Evolutionary conservation across 129 eudicot species (phyloP), one percentile per base, ranked within the genome.

Genomic region (Sambucus nigra): DNA sequence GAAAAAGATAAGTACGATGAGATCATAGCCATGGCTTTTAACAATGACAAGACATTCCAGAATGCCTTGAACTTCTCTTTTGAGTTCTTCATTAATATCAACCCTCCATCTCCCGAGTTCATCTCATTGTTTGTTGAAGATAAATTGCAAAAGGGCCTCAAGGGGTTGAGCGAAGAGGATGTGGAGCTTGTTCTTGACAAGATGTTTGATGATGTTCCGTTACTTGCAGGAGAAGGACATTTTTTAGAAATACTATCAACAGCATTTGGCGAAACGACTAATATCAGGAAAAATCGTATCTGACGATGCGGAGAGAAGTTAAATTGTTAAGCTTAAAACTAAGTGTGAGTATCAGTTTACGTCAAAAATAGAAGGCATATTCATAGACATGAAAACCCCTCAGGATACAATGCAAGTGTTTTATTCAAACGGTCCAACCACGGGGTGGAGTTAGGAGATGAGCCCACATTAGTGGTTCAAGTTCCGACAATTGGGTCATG

Each of bases 291-390:
- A n/a, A n/a, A n/a, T n/a, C n/a, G n/a, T n/a, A n/a, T n/a, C n/a
- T n/a, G n/a, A n/a, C n/a, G n/a, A n/a, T n/a, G n/a, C n/a, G n/a
- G n/a, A n/a, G n/a, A n/a, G 94, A 84, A 46, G 87, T 79, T 51
- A 84, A 84, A 18, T 65, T 84, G 24, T 70, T n/a, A n/a, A n/a
- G n/a, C n/a, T n/a, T n/a, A n/a, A n/a, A n/a, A n/a, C n/a, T n/a
- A n/a, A n/a, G 50, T 83, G 94, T 69, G 94, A 87, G 13, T 83
- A 79, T 52, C 94, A 83, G 57, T 83, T 78, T 46, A 83, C 94
- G 20, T 83, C 87, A 14, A 83, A 83, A 60, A 57, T 83, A 9
- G 94, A 83, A 53, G 94, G 87, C 33, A 83, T 83, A 87, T 79
- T 83, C 50, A 75, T 79, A 0, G 84, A 83, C 68, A 83, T 79